These are phyloP conservation scores for Fusarium sp. DNA, from an alignment of 2,329 filamentous ascomycete species.

Conservation along the genomic window DNA sequence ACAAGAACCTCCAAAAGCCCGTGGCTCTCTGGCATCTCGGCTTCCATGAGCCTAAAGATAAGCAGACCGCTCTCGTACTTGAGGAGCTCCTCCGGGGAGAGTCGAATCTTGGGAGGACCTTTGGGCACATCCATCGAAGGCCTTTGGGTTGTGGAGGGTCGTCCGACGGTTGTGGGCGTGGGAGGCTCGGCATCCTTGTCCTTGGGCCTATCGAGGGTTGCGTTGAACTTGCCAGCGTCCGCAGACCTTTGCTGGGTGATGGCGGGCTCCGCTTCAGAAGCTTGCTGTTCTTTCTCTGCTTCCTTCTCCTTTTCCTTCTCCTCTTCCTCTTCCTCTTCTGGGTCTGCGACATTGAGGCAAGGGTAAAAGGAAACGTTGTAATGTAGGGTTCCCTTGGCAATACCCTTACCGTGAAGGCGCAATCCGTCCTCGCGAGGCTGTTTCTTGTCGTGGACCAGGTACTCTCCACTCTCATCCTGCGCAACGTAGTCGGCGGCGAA, in stretches of 20 bases:
- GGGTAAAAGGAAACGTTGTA: slow-evolving; percentile 94
- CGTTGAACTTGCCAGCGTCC: slow-evolving; percentile 62
- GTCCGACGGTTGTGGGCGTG: slow-evolving; percentile 60
- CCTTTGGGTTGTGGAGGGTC: slow-evolving; percentile 58
- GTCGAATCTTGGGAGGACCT: slow-evolving; percentile 80
- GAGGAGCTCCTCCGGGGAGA: slow-evolving; percentile 85
- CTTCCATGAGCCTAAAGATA: slow-evolving; percentile 95
- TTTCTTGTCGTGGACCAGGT: slow-evolving; percentile 84
- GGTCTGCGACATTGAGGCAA: slow-evolving; percentile 88
- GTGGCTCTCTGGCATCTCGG: slow-evolving; percentile 82
- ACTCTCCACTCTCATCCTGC: slow-evolving; percentile 86
- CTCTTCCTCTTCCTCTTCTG: slow-evolving; percentile 84
- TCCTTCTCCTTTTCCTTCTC: slow-evolving; percentile 56
- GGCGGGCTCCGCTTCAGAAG: slow-evolving; percentile 35
- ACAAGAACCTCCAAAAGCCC: slow-evolving; percentile 90
- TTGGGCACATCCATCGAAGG: slow-evolving; percentile 62
- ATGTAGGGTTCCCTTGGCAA: slow-evolving; percentile 83
- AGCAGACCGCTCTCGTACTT: slow-evolving; percentile 93
- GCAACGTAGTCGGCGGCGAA: slow-evolving; percentile 83
- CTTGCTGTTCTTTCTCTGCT: slow-evolving; percentile 32
- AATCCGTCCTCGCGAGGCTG: slow-evolving; percentile 77
- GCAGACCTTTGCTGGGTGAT: slow-evolving; percentile 38
- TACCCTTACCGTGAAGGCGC: slow-evolving; percentile 79
- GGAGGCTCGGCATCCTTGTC: slow-evolving; percentile 43
- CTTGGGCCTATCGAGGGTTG: slow-evolving; percentile 53